Conservation (phyloP, 129 eudicot genomes). For the Centella asiatica region DNA sequence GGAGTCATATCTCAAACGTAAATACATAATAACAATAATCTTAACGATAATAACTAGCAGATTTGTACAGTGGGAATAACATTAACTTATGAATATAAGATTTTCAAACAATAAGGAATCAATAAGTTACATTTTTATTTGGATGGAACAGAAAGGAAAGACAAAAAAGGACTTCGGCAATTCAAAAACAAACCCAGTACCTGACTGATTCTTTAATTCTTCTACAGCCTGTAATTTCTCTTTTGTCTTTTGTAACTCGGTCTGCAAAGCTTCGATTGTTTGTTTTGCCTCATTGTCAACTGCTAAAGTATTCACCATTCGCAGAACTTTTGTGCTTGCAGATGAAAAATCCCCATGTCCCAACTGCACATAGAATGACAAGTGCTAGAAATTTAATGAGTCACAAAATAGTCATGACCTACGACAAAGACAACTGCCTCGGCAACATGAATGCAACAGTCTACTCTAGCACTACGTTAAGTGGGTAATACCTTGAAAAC, state of each 20-base stretch:
- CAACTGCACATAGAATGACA: constrained; percentile 40
- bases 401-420: too few species aligned
- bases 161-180: not conserved
- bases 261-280: constrained; percentile 86
- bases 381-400: not conserved
- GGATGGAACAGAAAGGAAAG: not conserved
- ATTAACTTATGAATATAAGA: not conserved
- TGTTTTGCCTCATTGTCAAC: constrained; percentile 95
- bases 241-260: constrained; percentile 70
- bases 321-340: constrained; percentile 80
- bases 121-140: too few species aligned
- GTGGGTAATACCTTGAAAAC: too few species aligned
- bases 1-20: not conserved
- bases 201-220: constrained; percentile 82
- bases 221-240: constrained; percentile 81
- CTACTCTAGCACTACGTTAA: too few species aligned
- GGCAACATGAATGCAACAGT: too few species aligned
- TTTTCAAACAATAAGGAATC: not conserved
- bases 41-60: not conserved
- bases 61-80: too few species aligned
- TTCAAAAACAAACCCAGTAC: constrained; percentile 23
- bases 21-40: not conserved
- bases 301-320: constrained; percentile 91
- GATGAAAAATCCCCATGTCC: constrained; percentile 99
- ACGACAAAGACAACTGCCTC: too few species aligned